These are phyloP conservation scores for Suaeda aralocaspica DNA, from an alignment of 148 eudicot genomes.

Conservation along the genomic window DNA sequence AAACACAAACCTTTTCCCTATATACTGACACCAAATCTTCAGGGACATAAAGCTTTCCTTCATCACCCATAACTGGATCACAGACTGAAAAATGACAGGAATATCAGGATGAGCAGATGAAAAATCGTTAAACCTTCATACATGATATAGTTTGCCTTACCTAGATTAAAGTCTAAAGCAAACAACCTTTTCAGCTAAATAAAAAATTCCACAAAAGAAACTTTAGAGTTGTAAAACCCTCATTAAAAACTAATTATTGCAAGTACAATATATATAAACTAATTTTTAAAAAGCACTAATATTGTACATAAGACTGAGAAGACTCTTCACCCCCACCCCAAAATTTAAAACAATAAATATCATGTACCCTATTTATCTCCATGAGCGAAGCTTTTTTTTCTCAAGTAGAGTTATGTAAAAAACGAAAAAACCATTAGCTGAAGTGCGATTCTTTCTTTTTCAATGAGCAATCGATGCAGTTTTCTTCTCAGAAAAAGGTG, in stretches of 20 bases:
- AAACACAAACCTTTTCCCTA: constrained; percentile 66
- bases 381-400: no score
- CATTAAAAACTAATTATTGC: no score
- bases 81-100: constrained; percentile 52
- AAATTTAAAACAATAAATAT: no score
- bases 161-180: neutral
- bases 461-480: no score
- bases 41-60: constrained; percentile 98
- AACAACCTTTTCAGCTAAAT: neutral
- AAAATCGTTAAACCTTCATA: constrained; percentile 1
- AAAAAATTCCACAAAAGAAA: neutral
- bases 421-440: no score
- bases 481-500: no score
- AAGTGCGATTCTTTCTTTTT: no score
- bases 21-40: constrained; percentile 83
- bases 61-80: constrained; percentile 99
- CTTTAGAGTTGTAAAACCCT: neutral
- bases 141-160: neutral
- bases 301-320: constrained; percentile 3
- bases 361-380: no score
- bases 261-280: no score
- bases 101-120: constrained; percentile 7
- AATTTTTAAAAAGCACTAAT: neutral
- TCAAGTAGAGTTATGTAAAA: no score
- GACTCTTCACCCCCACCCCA: no score